Percentiles rank a stretch among this genome's conserved stretches.
Conservation (phyloP, 441 rosid species). For the Croton laevigatus region DNA sequence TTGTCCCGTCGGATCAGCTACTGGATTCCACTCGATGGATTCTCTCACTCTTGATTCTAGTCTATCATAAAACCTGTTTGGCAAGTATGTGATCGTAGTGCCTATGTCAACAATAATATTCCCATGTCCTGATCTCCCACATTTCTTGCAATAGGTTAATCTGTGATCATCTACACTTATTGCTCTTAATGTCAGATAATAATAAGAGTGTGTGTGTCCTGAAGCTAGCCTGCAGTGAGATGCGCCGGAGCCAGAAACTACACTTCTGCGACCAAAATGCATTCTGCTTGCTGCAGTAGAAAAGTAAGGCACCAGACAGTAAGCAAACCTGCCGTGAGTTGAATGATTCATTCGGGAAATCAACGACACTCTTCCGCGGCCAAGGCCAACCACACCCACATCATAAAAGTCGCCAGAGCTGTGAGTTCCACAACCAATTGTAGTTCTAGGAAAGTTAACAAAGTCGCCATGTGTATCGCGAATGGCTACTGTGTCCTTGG, state of each 20-base stretch:
- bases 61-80: not conserved
- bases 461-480: slow-evolving; percentile 18
- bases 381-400: slow-evolving; percentile 5
- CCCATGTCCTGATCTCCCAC: not conserved
- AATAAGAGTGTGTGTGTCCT: not conserved
- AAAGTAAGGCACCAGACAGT: slow-evolving; percentile 9
- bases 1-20: not conserved
- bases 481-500: slow-evolving; percentile 30
- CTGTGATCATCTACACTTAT: not conserved
- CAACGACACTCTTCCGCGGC: not conserved
- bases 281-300: not conserved
- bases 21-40: not conserved
- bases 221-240: not conserved
- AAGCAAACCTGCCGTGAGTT: slow-evolving; percentile 11
- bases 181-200: not conserved
- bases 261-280: not conserved
- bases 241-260: not conserved
- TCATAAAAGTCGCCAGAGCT: not conserved
- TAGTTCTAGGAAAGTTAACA: slow-evolving; percentile 7
- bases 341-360: not conserved
- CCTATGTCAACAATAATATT: not conserved
- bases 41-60: not conserved
- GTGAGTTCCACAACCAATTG: not conserved
- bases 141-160: not conserved
- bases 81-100: not conserved